These are phyloP conservation scores for Scutellaria barbata DNA, from an alignment of 257 asterid species.

Conservation along the genomic window DNA sequence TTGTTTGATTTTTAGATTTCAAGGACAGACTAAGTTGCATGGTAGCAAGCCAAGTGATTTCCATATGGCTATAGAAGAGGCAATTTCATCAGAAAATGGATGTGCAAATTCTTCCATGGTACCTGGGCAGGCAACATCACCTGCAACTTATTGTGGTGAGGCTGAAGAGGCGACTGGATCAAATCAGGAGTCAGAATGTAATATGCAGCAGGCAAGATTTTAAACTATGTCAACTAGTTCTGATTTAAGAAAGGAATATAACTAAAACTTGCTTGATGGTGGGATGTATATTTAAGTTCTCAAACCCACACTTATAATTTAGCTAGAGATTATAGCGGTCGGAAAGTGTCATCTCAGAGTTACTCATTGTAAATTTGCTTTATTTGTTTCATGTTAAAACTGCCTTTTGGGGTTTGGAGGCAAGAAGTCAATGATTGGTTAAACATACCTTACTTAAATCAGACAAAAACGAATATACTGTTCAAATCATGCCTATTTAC, in stretches of 20 bases:
- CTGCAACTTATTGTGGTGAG: constrained; percentile 44
- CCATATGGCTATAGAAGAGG: constrained; percentile 84
- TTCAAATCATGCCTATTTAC: constrained; percentile 24
- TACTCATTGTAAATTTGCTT: constrained; percentile 7
- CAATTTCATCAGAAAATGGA: constrained; percentile 68
- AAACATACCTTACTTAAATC: constrained; percentile 1
- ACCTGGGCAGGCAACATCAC: constrained; percentile 47
- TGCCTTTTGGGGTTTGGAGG: constrained; percentile 16
- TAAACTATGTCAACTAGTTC: not conserved
- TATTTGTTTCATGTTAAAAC: constrained; percentile 13
- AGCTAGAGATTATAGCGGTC: not conserved
- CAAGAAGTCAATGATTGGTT: not conserved
- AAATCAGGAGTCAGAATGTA: constrained; percentile 68
- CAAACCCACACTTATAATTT: not conserved
- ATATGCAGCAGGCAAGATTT: constrained; percentile 67
- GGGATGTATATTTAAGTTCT: constrained; percentile 20
- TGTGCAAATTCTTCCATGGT: constrained; percentile 42
- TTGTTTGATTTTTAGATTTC: constrained; percentile 63
- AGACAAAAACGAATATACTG: constrained; percentile 1
- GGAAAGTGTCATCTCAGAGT: not conserved
- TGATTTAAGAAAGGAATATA: constrained; percentile 10
- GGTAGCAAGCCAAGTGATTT: constrained; percentile 91
- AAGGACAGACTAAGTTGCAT: constrained; percentile 86
- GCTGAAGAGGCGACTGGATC: constrained; percentile 81
- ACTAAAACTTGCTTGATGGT: constrained; percentile 27